Conservation (phyloP, 2,329 filamentous ascomycete genomes). For the Colletotrichum simmondsii region DNA sequence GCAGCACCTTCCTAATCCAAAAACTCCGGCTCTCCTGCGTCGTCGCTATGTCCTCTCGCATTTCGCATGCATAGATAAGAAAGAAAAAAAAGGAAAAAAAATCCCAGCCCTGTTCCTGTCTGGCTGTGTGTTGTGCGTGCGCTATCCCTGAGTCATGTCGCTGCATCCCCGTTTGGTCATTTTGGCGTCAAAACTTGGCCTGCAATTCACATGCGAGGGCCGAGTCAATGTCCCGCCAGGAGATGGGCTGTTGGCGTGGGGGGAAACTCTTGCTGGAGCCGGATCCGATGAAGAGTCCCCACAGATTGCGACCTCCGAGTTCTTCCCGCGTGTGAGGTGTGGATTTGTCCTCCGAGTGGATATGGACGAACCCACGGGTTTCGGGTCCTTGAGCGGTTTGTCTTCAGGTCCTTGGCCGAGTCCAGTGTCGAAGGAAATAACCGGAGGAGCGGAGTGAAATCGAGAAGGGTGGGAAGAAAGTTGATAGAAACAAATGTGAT, state of each 20-base stretch:
- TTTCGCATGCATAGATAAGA: slow-evolving; percentile 5
- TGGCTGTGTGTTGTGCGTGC: background rate
- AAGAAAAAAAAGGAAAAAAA: background rate
- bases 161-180: slow-evolving; percentile 13
- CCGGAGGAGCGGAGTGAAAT: background rate
- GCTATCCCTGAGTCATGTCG: slow-evolving; percentile 26
- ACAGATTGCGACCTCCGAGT: slow-evolving; percentile 3
- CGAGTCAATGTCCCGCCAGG: slow-evolving; percentile 24
- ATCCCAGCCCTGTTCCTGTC: background rate
- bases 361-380: background rate
- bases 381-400: background rate
- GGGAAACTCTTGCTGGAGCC: background rate
- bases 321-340: slow-evolving; percentile 10
- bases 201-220: slow-evolving; percentile 28
- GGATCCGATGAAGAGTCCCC: slow-evolving; percentile 10
- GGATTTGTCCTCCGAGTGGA: background rate
- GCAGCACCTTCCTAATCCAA: background rate
- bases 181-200: slow-evolving; percentile 24
- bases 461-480: background rate
- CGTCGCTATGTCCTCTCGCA: slow-evolving; percentile 5
- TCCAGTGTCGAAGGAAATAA: background rate
- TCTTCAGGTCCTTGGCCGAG: background rate
- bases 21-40: slow-evolving; percentile 16
- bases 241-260: slow-evolving; percentile 16
- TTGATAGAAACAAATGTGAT: background rate